These are phyloP conservation scores for Acanthamoeba triangularis DNA, from an alignment of 208 protist species.

Conservation along the genomic window DNA sequence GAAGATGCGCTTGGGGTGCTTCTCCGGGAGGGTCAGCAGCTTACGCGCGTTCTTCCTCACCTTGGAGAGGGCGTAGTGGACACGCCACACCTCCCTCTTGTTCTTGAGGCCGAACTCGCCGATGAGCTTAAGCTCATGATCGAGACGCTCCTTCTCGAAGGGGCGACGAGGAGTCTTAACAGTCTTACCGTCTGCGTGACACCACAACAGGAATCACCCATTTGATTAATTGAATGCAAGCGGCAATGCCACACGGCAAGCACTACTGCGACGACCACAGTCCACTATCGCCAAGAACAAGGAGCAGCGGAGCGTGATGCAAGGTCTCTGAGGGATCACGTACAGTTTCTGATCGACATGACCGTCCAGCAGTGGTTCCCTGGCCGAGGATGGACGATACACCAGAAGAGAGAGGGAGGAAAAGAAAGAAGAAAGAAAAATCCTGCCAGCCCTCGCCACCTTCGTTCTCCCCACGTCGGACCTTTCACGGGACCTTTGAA, in stretches of 20 bases:
- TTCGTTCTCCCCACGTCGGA: not conserved
- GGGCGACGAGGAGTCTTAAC: slow-evolving; percentile 98
- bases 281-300: not conserved
- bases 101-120: slow-evolving; percentile 99
- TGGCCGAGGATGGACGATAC: slow-evolving; percentile 63
- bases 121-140: slow-evolving; percentile 99
- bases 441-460: not conserved
- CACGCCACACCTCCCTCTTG: slow-evolving; percentile 99
- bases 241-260: not conserved
- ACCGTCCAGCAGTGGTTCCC: slow-evolving; percentile 46
- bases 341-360: slow-evolving; percentile 71
- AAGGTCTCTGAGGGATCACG: not conserved
- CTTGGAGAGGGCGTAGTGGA: slow-evolving; percentile 99
- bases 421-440: slow-evolving; percentile 73
- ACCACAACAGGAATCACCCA: not conserved
- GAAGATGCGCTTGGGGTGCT: slow-evolving; percentile 92
- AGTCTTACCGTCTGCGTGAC: slow-evolving; percentile 95
- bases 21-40: slow-evolving; percentile 99
- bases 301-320: not conserved
- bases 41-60: slow-evolving; percentile 99
- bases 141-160: slow-evolving; percentile 99
- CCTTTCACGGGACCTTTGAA: not conserved
- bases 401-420: slow-evolving; percentile 73
- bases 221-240: not conserved
- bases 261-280: not conserved